These are phyloP conservation scores for Polychaeton citri DNA, from an alignment of 2,329 filamentous ascomycete genomes.

Conservation along the genomic window DNA sequence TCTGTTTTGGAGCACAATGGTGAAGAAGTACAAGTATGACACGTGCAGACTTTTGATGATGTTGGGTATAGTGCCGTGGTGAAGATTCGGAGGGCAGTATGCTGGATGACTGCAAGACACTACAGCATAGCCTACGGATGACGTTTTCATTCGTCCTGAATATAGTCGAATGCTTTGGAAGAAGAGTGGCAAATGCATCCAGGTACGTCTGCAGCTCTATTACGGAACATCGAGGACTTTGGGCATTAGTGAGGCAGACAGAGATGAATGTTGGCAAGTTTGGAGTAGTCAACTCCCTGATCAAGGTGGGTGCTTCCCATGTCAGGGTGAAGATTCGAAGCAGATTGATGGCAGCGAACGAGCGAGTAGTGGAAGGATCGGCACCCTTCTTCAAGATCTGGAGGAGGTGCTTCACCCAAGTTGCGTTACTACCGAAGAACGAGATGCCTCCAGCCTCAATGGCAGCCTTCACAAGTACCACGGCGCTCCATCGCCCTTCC, in stretches of 20 bases:
- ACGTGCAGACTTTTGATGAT: constrained; percentile 38
- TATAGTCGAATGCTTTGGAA: constrained; percentile 71
- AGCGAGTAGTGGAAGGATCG: constrained; percentile 53
- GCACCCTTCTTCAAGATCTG: constrained; percentile 70
- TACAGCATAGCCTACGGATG: constrained; percentile 26
- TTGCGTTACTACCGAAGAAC: constrained; percentile 55
- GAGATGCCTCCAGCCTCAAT: constrained; percentile 80
- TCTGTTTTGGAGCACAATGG: constrained; percentile 69
- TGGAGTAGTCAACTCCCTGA: constrained; percentile 79
- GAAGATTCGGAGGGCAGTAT: not conserved
- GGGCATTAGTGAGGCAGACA: constrained; percentile 54
- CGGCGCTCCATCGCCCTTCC: constrained; percentile 64
- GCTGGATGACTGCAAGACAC: not conserved
- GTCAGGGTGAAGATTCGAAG: constrained; percentile 75
- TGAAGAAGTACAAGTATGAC: constrained; percentile 58
- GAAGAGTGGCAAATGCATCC: constrained; percentile 55
- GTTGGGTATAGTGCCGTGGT: constrained; percentile 8
- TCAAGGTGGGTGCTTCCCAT: constrained; percentile 67
- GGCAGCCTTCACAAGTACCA: constrained; percentile 65
- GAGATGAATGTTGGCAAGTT: constrained; percentile 62
- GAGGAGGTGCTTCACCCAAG: constrained; percentile 68
- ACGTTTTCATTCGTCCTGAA: constrained; percentile 64
- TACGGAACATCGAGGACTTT: constrained; percentile 20
- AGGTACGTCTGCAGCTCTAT: constrained; percentile 49
- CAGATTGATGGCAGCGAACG: constrained; percentile 61